A percentile compares a stretch with the other conserved stretches of the same genome.
These are phyloP conservation scores for Solanum peruvianum DNA, from an alignment of 257 asterid species.

Conservation along the genomic window DNA sequence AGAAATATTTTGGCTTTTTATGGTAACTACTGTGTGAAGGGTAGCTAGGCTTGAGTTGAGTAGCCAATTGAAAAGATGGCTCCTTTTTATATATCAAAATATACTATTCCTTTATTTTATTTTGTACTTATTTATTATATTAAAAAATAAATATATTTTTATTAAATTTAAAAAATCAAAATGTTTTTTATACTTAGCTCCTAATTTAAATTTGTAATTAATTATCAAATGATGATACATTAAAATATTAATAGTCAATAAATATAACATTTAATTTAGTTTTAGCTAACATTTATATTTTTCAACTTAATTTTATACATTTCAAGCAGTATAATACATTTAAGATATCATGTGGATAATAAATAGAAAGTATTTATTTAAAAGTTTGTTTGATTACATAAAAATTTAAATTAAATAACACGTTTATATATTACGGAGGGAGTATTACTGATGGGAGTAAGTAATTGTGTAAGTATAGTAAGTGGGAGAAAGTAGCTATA, in stretches of 20 bases:
- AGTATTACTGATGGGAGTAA: not conserved
- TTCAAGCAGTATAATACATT: too few species aligned
- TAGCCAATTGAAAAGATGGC: not conserved
- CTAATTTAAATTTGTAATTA: too few species aligned
- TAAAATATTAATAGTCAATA: not conserved
- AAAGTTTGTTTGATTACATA: not conserved
- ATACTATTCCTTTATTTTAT: not conserved
- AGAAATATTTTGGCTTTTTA: constrained; percentile 19
- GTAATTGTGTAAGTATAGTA: not conserved
- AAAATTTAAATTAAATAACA: not conserved
- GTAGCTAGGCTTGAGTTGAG: not conserved
- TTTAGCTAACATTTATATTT: accelerated
- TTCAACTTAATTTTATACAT: too few species aligned
- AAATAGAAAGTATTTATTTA: not conserved
- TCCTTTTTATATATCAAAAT: not conserved
- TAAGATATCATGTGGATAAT: too few species aligned
- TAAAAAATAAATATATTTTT: not conserved
- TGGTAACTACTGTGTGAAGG: constrained; percentile 23
- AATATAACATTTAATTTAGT: not conserved
- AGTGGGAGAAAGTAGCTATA: not conserved
- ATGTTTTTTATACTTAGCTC: too few species aligned
- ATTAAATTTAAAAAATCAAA: not conserved
- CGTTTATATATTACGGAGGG: too few species aligned
- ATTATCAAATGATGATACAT: not conserved
- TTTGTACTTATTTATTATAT: not conserved